Base-by-base conservation (phyloP, 768 basidiomycete genomes). In the Lactarius sp. region DNA sequence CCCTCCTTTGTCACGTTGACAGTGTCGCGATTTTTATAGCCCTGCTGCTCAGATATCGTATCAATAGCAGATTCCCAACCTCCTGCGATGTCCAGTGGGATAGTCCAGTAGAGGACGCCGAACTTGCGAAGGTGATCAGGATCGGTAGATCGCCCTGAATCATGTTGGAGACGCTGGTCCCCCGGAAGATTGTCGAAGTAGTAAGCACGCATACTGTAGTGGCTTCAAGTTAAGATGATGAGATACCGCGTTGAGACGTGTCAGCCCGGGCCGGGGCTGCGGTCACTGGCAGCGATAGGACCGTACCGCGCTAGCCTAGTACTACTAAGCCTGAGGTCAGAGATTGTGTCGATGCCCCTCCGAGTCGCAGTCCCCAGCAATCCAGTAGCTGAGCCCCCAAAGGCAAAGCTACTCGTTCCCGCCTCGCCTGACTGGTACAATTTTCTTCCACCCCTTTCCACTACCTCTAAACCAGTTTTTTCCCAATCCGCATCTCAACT, bases 1-100 rank as follows among this genome's bases (percentile, higher is more conserved):
- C 85, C 88, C 69, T 83, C 85, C 70, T 85, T 86, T 9, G 87
- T 88, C 12, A 92, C 84, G 64, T 87, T 85, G 70, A 94, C 87
- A 59, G 78, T 78, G 65, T 96, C 94, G 57, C 88, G 78, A 73
- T 93, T 94, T 77, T 89, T 92, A 79, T 95, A 95, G 16, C 80
- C 83, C 22, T 85, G 75, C 73, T 89, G 80, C 56, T 77, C 75
- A 1, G 92, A 89, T 60, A 94, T 74, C 14, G 68, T 77, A 67
- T 94, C 79, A 70, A 90, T 71, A 72, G 81, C 76, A 16, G 74
- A 67, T 70, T 86, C 79, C 63, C 87, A 80, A 22, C 74, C 60
- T 0, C 79, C 69, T 1, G 60, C 79, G 2, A 70, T 71, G 55
- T 85, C 82, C 22, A 88, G 77, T 0, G 89, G 86, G 66, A 92